Evolutionary conservation across 352 stramenopile genomes (phyloP).

Genomic region (Phytopythium vexans): DNA sequence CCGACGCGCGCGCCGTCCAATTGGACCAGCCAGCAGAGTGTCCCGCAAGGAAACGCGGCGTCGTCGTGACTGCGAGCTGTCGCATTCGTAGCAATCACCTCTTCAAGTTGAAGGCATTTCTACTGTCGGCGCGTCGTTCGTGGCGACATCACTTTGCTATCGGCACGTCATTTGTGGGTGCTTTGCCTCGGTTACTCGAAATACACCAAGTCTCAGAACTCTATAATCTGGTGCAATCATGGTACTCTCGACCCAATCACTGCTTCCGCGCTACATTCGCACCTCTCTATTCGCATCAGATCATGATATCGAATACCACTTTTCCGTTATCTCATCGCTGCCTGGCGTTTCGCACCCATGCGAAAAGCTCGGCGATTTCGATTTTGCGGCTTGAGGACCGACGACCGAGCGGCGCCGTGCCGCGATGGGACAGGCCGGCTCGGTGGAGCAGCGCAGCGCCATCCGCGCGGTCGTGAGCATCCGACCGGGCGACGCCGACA

Average conservation of each 20-base stretch:
- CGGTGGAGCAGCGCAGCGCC: conserved; percentile 74
- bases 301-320: not conserved
- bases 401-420: not conserved
- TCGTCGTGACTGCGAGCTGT: too few relatives aligned
- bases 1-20: too few relatives aligned
- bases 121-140: not conserved
- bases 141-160: not conserved
- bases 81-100: too few relatives aligned
- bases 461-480: conserved; percentile 70
- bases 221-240: not conserved
- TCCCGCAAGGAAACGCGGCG: too few relatives aligned
- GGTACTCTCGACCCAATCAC: too few relatives aligned
- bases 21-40: too few relatives aligned
- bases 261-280: too few relatives aligned
- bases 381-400: not conserved
- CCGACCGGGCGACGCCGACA: conserved; percentile 33
- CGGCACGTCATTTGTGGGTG: not conserved
- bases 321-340: not conserved
- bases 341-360: conserved; percentile 5
- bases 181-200: not conserved
- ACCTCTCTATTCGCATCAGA: too few relatives aligned
- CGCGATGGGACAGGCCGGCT: conserved; percentile 74
- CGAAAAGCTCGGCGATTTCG: not conserved
- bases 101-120: not conserved
- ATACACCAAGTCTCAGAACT: not conserved